Percentiles rank a stretch among this genome's conserved stretches.
These are phyloP conservation scores for Trichophyton benhamiae DNA, from an alignment of 2,329 filamentous ascomycete genomes.

Conservation along the genomic window DNA sequence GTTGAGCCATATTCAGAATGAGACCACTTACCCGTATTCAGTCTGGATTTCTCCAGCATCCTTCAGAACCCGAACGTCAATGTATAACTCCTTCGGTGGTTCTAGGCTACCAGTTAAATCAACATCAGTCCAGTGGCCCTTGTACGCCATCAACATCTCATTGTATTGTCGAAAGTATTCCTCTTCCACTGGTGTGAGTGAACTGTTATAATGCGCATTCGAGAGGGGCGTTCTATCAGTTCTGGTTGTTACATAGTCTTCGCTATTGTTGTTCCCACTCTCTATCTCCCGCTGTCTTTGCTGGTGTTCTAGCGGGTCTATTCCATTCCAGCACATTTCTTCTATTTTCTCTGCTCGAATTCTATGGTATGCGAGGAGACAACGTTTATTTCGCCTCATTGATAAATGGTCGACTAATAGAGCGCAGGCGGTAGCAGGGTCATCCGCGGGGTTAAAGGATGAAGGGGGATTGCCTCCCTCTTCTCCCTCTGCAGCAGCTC, in stretches of 20 bases:
- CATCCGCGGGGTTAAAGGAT: slow-evolving; percentile 63
- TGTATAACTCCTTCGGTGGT: slow-evolving; percentile 89
- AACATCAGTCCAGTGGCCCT: slow-evolving; percentile 96
- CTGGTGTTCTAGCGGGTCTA: slow-evolving; percentile 51
- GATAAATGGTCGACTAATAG: slow-evolving; percentile 86
- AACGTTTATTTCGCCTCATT: slow-evolving; percentile 93
- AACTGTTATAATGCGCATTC: slow-evolving; percentile 39
- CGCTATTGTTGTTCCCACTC: background rate
- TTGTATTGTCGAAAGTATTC: slow-evolving; percentile 89
- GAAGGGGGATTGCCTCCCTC: background rate
- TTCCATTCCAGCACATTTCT: slow-evolving; percentile 82
- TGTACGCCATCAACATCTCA: slow-evolving; percentile 87
- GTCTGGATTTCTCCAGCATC: slow-evolving; percentile 98
- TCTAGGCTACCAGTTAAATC: slow-evolving; percentile 89
- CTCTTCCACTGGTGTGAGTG: slow-evolving; percentile 87
- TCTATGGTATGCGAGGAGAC: slow-evolving; percentile 84
- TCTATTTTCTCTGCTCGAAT: slow-evolving; percentile 85
- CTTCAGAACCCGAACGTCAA: slow-evolving; percentile 89
- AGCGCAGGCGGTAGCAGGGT: slow-evolving; percentile 75
- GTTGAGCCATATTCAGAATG: background rate
- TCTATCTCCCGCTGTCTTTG: background rate
- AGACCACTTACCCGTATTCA: slow-evolving; percentile 71
- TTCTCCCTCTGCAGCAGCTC: background rate
- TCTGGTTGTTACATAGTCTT: background rate
- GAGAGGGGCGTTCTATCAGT: background rate